A percentile compares a stretch with the other conserved stretches of the same genome.
Conservation (phyloP, 768 basidiomycete species). For the Peribolospora baueri region DNA sequence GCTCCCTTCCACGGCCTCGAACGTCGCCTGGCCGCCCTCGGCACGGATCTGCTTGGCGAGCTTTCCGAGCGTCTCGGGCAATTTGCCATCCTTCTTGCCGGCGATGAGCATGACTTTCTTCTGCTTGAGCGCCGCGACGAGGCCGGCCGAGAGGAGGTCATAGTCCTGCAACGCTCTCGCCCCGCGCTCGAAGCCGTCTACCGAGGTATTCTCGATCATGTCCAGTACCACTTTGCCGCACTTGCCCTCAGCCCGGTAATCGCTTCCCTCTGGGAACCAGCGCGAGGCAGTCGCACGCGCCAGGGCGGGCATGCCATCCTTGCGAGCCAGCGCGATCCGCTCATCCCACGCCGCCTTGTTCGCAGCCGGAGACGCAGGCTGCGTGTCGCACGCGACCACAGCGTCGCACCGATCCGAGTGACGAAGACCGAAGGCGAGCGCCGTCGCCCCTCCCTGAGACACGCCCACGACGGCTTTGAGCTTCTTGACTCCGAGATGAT, state of each 20-base stretch:
- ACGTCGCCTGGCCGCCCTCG: slow-evolving; percentile 11
- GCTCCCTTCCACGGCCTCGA: slow-evolving; percentile 11
- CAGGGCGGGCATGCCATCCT: slow-evolving; percentile 12
- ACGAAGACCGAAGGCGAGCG: slow-evolving; percentile 16
- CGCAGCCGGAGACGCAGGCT: slow-evolving; percentile 16
- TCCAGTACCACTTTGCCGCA: slow-evolving; percentile 10
- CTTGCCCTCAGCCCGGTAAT: slow-evolving; percentile 10
- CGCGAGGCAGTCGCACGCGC: slow-evolving; percentile 16
- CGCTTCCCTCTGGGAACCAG: slow-evolving; percentile 16
- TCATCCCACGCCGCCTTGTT: slow-evolving; percentile 20
- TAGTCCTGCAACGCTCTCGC: slow-evolving; percentile 18
- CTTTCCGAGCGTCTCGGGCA: slow-evolving; percentile 14
- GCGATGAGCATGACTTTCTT: slow-evolving; percentile 17
- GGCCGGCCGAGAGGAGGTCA: slow-evolving; percentile 14
- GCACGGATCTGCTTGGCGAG: slow-evolving; percentile 11
- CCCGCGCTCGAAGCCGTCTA: slow-evolving; percentile 16
- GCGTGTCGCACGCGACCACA: slow-evolving; percentile 18
- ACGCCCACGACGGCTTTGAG: slow-evolving; percentile 18
- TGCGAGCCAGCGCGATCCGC: slow-evolving; percentile 16
- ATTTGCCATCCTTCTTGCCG: slow-evolving; percentile 17
- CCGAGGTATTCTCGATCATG: slow-evolving; percentile 12
- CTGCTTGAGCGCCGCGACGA: slow-evolving; percentile 11
- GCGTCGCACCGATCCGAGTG: slow-evolving; percentile 10
- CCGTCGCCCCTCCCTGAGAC: slow-evolving; percentile 20
- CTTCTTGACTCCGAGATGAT: slow-evolving; percentile 12